Evolutionary conservation across 2,329 filamentous ascomycete species (phyloP), one percentile per base, ranked within the genome.

Genomic region (Pseudovirgaria hyperparasitica): DNA sequence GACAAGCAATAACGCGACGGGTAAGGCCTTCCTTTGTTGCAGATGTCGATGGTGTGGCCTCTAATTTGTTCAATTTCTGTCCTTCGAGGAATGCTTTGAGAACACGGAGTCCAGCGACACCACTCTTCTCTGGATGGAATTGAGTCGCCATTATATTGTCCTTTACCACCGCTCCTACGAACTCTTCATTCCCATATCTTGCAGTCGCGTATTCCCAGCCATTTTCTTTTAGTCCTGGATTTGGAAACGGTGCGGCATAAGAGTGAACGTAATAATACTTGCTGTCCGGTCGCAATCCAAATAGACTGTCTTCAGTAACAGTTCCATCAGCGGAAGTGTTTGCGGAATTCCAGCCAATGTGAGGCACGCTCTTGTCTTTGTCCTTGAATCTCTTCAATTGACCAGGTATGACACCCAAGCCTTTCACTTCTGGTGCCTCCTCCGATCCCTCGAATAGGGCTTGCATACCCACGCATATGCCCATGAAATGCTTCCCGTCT

Each of bases 261-360:
- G 84, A 86, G 64, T 98, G 90, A 30, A 98, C 87, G 50, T 98
- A 98, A 61, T 98, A 98, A 64, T 98, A 98, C 56, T 96, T 98
- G 48, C 82, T 92, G 28, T 68, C 67, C 1, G 82, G 76, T 16
- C 70, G 64, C 28, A 98, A 59, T 31, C 80, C 85, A 53, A 87
- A 94, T 31, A 96, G 69, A 40, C 64, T 70, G 36, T 70, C 57
- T 11, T 57, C 48, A 3, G 45, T 34, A 40, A 47, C 35, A 29
- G 50, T 33, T 53, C 60, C 33, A 43, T 58, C 39, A 34, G 55
- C 42, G 35, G 56, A 50, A 1, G 76, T 73, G 42, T 76, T 76
- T 23, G 92, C 90, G 41, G 76, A 85, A 57, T 98, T 98, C 90
- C 90, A 98, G 29, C 90, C 90, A 53, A 98, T 98, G 58, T 98